Conservation (phyloP, 805 yeast species). For the Candida berthetii region DNA sequence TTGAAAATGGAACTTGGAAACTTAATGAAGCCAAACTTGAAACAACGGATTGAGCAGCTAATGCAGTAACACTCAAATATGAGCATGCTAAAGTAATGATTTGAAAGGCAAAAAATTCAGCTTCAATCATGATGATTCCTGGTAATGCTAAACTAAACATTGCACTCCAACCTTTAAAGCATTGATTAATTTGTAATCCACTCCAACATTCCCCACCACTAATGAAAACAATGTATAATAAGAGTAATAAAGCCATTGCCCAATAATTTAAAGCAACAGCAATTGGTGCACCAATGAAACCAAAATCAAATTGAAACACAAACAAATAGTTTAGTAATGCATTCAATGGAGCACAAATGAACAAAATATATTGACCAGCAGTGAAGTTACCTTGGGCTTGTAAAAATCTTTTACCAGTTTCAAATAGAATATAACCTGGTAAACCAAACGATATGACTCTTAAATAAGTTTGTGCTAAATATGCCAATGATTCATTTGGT, state of each 20-base stretch:
- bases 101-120: conserved; percentile 74
- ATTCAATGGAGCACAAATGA: conserved; percentile 67
- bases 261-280: conserved; percentile 72
- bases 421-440: conserved; percentile 70
- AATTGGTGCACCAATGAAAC: conserved; percentile 78
- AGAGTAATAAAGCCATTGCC: conserved; percentile 37
- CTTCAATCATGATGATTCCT: conserved; percentile 69
- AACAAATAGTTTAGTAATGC: conserved; percentile 58
- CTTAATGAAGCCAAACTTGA: conserved; percentile 51
- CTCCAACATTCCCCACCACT: conserved; percentile 72
- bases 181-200: conserved; percentile 39
- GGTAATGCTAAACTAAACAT: conserved; percentile 59
- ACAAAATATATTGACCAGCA: conserved; percentile 63
- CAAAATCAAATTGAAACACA: conserved; percentile 39
- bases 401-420: conserved; percentile 68
- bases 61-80: conserved; percentile 39
- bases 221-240: conserved; percentile 27
- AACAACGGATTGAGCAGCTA: conserved; percentile 48
- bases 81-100: conserved; percentile 59
- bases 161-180: conserved; percentile 51
- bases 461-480: conserved; percentile 51
- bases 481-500: conserved; percentile 40
- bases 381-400: conserved; percentile 78
- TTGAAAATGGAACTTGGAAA: conserved; percentile 70
- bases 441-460: conserved; percentile 50